phyloP scores from a whole-genome alignment of 768 basidiomycete genomes.

The Amanita brunnescens region DNA sequence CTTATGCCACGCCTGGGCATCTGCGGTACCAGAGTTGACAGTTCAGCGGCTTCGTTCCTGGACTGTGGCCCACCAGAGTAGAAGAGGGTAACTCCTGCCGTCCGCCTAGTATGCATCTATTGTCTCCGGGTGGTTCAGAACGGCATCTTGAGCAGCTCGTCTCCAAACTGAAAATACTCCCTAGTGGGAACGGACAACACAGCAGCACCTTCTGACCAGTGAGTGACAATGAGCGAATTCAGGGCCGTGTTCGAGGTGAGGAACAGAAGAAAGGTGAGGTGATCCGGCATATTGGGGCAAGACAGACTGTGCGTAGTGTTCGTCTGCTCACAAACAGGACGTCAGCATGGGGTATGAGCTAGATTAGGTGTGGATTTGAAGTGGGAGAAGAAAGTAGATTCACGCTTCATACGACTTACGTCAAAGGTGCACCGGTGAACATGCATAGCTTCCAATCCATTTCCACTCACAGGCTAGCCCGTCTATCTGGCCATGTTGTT shows the following conservation, averaged over 20 bases:
- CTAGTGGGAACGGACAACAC: conserved; percentile 73
- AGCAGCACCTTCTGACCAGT: conserved; percentile 75
- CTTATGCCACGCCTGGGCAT: conserved; percentile 18
- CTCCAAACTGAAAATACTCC: conserved; percentile 81
- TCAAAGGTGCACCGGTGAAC: conserved; percentile 78
- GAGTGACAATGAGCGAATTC: conserved; percentile 69
- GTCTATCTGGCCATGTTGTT: conserved; percentile 74
- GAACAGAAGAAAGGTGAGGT: conserved; percentile 71
- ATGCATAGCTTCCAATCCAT: conserved; percentile 78
- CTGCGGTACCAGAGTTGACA: conserved; percentile 11
- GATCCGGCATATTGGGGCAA: conserved; percentile 51
- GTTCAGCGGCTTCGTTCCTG: conserved; percentile 18
- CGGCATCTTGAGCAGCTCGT: conserved; percentile 17
- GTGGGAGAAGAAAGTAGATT: conserved; percentile 12
- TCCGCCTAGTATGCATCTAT: conserved; percentile 67
- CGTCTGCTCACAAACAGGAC: conserved; percentile 75
- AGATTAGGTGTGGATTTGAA: conserved; percentile 8
- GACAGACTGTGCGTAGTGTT: conserved; percentile 58
- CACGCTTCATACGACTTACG: conserved; percentile 60
- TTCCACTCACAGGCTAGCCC: conserved; percentile 76
- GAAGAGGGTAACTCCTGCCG: conserved; percentile 44
- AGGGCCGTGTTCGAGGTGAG: conserved; percentile 56
- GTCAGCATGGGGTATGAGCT: conserved; percentile 80
- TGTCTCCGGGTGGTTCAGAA: conserved; percentile 12
- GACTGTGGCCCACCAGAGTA: conserved; percentile 39